A percentile compares a stretch with the other conserved stretches of the same genome.
Evolutionary conservation across 2,329 filamentous ascomycete species (phyloP).

Genomic region (Harringtonia lauricola): DNA sequence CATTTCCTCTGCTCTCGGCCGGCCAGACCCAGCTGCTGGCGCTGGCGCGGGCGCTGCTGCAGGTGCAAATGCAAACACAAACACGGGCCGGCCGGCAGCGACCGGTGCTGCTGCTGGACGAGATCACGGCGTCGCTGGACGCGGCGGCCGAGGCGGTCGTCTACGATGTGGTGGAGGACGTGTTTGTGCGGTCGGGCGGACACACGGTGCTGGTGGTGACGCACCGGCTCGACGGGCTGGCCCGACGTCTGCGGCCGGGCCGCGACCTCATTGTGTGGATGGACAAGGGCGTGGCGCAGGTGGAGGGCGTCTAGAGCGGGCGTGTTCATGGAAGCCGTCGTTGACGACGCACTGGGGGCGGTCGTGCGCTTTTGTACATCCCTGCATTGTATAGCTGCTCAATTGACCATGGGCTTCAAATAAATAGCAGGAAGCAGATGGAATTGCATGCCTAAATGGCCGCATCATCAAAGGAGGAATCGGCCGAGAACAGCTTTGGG

Average conservation of each 20-base stretch:
- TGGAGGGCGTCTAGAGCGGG: slow-evolving; percentile 19
- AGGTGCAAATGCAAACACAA: slow-evolving; percentile 1
- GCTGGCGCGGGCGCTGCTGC: slow-evolving; percentile 6
- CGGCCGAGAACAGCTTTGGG: too few species aligned
- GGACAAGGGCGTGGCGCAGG: slow-evolving; percentile 3
- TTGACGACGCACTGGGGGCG: slow-evolving; percentile 36
- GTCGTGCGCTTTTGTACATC: too few species aligned
- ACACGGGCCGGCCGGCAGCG: not conserved
- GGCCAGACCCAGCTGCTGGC: slow-evolving; percentile 10
- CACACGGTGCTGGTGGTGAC: slow-evolving; percentile 10
- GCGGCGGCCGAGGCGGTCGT: slow-evolving; percentile 7
- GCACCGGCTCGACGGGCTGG: slow-evolving; percentile 5
- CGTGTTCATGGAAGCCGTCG: slow-evolving; percentile 40
- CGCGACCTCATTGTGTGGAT: slow-evolving; percentile 6
- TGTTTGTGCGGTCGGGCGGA: slow-evolving; percentile 4
- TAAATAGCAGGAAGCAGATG: too few species aligned
- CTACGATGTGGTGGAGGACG: slow-evolving; percentile 6
- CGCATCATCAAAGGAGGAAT: too few species aligned
- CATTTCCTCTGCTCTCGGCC: slow-evolving; percentile 7
- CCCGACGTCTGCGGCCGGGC: not conserved
- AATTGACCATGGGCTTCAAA: too few species aligned
- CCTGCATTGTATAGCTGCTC: too few species aligned
- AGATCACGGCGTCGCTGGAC: slow-evolving; percentile 10
- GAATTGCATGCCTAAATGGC: too few species aligned
- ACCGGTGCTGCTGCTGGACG: slow-evolving; percentile 9